Evolutionary conservation across 2,329 filamentous ascomycete genomes (phyloP).

Genomic region (Aspergillus ochraceus): DNA sequence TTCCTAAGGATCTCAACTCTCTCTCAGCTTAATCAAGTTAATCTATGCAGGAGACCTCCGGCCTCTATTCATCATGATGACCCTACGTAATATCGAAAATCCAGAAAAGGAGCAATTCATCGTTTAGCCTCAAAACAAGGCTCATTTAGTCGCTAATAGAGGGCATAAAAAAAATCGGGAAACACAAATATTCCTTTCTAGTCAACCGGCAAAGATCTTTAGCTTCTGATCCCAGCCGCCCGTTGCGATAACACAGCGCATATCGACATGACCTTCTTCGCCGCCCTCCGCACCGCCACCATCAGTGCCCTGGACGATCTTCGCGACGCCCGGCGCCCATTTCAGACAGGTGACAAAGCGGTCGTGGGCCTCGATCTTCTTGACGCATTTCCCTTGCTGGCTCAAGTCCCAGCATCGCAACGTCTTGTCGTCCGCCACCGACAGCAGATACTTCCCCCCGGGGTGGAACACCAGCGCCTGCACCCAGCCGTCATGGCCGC

Average conservation of each 20-base stretch:
- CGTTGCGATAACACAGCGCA: constrained; percentile 81
- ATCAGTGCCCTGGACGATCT: constrained; percentile 46
- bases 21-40: too few species aligned
- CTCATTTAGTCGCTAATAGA: too few species aligned
- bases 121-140: too few species aligned
- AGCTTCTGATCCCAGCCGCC: constrained; percentile 80
- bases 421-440: constrained; percentile 83
- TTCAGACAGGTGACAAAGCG: constrained; percentile 82
- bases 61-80: too few species aligned
- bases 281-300: constrained; percentile 14
- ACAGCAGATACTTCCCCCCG: constrained; percentile 82
- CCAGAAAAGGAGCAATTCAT: too few species aligned
- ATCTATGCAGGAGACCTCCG: too few species aligned
- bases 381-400: constrained; percentile 86
- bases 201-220: constrained; percentile 65
- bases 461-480: constrained; percentile 82
- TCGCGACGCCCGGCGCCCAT: constrained; percentile 77
- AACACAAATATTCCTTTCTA: too few species aligned
- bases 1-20: too few species aligned
- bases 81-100: too few species aligned
- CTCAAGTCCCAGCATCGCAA: constrained; percentile 87
- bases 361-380: constrained; percentile 73
- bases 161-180: too few species aligned
- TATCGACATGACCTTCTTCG: constrained; percentile 48
- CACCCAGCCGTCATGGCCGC: constrained; percentile 93